Conservation (phyloP, 306 rosid genomes). For the Quercus aquifolioides region DNA sequence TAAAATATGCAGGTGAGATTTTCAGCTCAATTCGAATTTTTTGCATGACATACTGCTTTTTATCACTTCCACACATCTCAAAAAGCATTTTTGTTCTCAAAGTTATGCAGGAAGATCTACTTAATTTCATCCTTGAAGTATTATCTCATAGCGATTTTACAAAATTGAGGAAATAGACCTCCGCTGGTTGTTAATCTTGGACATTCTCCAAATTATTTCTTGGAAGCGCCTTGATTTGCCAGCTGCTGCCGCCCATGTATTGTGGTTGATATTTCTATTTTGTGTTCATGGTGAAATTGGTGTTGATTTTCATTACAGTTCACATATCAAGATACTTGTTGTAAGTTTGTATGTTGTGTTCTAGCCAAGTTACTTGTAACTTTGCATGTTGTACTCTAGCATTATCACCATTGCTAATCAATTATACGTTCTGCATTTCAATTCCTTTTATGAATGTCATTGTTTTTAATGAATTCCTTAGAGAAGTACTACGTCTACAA, state of each 20-base stretch:
- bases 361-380: background rate
- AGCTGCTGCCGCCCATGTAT: background rate
- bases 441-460: too few relatives aligned
- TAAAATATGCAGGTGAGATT: background rate
- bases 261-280: background rate
- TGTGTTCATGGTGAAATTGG: background rate
- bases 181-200: background rate
- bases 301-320: background rate
- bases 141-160: background rate
- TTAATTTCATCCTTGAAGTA: background rate
- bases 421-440: too few relatives aligned
- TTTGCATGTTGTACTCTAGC: too few relatives aligned
- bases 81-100: background rate
- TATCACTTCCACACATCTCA: background rate
- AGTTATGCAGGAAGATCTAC: background rate
- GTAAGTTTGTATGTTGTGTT: background rate
- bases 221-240: constrained; percentile 7
- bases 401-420: too few relatives aligned
- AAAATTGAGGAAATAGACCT: background rate
- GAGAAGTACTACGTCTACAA: fast-evolving
- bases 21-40: background rate
- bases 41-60: background rate
- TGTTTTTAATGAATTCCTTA: too few relatives aligned
- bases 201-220: background rate
- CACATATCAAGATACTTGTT: background rate